A percentile compares a stretch with the other conserved stretches of the same genome.
Evolutionary conservation across 352 stramenopile genomes (phyloP).

Genomic region (Phytophthora cactorum): DNA sequence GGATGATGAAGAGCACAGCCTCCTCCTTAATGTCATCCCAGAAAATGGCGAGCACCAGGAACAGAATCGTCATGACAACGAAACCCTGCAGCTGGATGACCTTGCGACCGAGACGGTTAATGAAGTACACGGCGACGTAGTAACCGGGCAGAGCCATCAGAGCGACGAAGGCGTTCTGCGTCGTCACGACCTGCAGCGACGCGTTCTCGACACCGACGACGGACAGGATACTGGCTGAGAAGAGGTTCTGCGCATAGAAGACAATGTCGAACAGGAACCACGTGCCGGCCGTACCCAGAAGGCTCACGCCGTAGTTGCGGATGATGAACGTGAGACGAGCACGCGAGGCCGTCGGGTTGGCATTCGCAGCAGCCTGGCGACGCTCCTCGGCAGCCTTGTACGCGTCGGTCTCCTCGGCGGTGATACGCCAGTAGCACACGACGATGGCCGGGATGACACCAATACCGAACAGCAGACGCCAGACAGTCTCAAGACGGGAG

Average conservation of each 20-base stretch:
- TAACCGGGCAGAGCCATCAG: constrained; percentile 83
- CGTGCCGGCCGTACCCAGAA: constrained; percentile 73
- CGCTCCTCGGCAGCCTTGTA: constrained; percentile 48
- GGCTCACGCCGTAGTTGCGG: constrained; percentile 49
- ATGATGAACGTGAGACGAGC: constrained; percentile 50
- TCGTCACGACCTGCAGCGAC: constrained; percentile 60
- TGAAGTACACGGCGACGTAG: constrained; percentile 77
- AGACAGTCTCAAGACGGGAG: constrained; percentile 62
- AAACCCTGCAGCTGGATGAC: constrained; percentile 84
- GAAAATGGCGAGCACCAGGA: constrained; percentile 64
- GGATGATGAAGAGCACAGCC: constrained; percentile 67
- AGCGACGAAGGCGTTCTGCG: constrained; percentile 60
- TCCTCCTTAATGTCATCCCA: constrained; percentile 63
- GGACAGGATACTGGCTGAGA: constrained; percentile 71
- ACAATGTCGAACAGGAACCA: constrained; percentile 91
- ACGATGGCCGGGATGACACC: constrained; percentile 63
- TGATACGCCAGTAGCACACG: constrained; percentile 73
- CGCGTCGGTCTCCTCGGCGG: constrained; percentile 58
- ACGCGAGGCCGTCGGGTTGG: neutral
- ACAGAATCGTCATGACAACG: constrained; percentile 66
- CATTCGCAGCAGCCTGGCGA: neutral
- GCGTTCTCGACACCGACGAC: constrained; percentile 62
- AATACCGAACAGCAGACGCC: constrained; percentile 70
- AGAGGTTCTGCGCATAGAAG: constrained; percentile 83
- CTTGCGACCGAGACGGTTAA: constrained; percentile 73